Evolutionary conservation across 768 basidiomycete species (phyloP).

Genomic region (Tremella mesenterica): DNA sequence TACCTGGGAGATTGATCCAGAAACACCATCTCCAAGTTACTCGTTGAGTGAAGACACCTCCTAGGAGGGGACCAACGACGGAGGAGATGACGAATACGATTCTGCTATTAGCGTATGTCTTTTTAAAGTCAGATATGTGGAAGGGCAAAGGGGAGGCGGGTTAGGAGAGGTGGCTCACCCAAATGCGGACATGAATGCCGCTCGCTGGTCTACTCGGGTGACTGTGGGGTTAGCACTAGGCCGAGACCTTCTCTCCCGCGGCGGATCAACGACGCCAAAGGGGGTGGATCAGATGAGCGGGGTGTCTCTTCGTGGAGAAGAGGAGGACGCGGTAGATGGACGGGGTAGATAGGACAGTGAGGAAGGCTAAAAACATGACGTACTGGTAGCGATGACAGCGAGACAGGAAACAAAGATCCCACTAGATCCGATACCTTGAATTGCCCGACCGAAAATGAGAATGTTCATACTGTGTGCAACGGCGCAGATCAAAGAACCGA

Average conservation of each 20-base stretch:
- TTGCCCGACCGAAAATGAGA: slow-evolving; percentile 36
- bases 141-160: not conserved
- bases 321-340: too few relatives aligned
- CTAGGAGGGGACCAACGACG: slow-evolving; percentile 44
- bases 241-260: too few relatives aligned
- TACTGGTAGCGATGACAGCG: slow-evolving; percentile 45
- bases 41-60: slow-evolving; percentile 41
- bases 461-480: slow-evolving; percentile 35
- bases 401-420: slow-evolving; percentile 48
- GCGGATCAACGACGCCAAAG: too few relatives aligned
- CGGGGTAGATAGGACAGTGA: too few relatives aligned
- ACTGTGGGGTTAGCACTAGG: too few relatives aligned
- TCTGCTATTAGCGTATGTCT: not conserved
- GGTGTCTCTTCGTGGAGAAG: slow-evolving; percentile 22
- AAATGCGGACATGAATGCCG: slow-evolving; percentile 39
- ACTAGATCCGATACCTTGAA: slow-evolving; percentile 31
- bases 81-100: slow-evolving; percentile 36
- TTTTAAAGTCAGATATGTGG: too few relatives aligned
- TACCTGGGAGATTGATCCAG: not conserved
- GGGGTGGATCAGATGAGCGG: slow-evolving; percentile 20
- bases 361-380: too few relatives aligned
- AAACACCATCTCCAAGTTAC: slow-evolving; percentile 43
- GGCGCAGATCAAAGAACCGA: slow-evolving; percentile 43
- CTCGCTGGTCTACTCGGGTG: slow-evolving; percentile 29
- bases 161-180: slow-evolving; percentile 10